Evolutionary conservation across 148 eudicot species (phyloP).

Genomic region (Silene latifolia): DNA sequence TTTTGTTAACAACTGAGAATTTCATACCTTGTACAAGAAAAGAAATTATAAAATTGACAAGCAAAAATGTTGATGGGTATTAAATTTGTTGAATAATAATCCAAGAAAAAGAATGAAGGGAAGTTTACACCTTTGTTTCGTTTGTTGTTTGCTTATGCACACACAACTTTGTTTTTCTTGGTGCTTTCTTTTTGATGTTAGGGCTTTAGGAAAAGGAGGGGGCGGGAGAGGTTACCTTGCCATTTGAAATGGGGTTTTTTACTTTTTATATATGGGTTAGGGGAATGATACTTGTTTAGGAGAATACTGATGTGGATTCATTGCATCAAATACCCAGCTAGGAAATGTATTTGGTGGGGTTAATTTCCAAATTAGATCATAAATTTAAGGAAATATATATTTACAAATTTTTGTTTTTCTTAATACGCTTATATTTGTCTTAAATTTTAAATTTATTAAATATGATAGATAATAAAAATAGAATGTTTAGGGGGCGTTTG

Average conservation of each 20-base stretch:
- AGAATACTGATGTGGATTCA: too few species aligned
- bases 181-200: not conserved
- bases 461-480: too few species aligned
- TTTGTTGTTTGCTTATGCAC: too few species aligned
- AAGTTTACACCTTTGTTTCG: constrained; percentile 9
- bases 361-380: too few species aligned
- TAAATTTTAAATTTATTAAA: too few species aligned
- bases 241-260: constrained; percentile 10
- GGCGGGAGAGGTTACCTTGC: constrained; percentile 18
- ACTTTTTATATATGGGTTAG: not conserved
- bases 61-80: not conserved
- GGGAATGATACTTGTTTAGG: too few species aligned
- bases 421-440: too few species aligned
- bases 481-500: too few species aligned
- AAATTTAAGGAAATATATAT: too few species aligned
- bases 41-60: not conserved
- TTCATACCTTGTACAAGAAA: not conserved
- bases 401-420: too few species aligned
- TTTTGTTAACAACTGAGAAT: not conserved
- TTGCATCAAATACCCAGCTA: too few species aligned
- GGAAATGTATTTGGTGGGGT: too few species aligned
- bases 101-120: not conserved
- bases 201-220: constrained; percentile 10
- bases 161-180: not conserved
- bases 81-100: not conserved